Base-by-base conservation (phyloP, 495 filamentous ascomycete species). In the Immersiella caudata region DNA sequence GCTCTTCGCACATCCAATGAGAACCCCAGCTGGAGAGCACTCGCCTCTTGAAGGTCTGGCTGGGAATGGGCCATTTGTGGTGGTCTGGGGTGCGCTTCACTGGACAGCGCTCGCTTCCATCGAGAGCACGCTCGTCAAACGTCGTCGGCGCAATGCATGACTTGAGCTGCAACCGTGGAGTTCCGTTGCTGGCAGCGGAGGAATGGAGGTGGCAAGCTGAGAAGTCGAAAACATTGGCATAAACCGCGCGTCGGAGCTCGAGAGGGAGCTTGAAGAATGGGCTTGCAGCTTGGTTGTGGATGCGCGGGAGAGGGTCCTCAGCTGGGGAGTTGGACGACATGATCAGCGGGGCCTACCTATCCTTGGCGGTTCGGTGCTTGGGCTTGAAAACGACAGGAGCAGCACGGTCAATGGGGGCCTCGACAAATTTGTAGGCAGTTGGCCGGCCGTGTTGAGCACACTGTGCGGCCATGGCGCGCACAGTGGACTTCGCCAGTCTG, bases 21-120 rank as follows among this genome's bases (percentile, higher is more conserved):
- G 57, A 26, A 21, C 57, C 57, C 57, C 57, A 59, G 7, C 57
- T 59, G n/a, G 57, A 59, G 1, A 14, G 1, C 27, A 21, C 8
- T 5, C 57, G 57, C 1, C 57, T 25, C 27, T 22, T 59, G 57
- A 59, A 59, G n/a, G 33, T 59, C n/a, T n/a, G 57, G 18, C 57
- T 21, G 12, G 5, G 26, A 11, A 59, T 2, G 4, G 27, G 27
- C 18, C 27, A 57, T 55, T 55, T 21, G 12, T 0, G 9, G 25
- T 26, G 5, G 3, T 11, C 27, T n/a, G 56, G 18, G 3, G 8
- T 33, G 14, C 9, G 16, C 27, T 18, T 20, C 9, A 33, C 56
- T 1, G 56, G 56, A 12, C 56, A 59, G n/a, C 56, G 57, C 21
- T 59, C 57, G 25, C 57, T 59, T 59, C 57, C 57, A 59, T 59